These are phyloP conservation scores for Hymenoscyphus repandus DNA, from an alignment of 2,329 filamentous ascomycete genomes.

Conservation along the genomic window DNA sequence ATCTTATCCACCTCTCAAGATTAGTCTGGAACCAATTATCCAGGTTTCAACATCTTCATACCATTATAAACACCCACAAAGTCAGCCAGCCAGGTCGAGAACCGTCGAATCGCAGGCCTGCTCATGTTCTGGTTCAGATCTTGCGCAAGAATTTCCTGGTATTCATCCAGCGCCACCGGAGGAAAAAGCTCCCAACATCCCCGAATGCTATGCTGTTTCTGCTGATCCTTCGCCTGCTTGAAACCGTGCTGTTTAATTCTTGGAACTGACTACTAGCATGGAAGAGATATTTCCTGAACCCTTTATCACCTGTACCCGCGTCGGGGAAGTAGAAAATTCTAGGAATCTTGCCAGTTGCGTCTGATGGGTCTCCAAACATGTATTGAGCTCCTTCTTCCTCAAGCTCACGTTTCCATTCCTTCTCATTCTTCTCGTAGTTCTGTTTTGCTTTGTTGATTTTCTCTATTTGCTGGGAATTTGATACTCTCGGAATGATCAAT, in stretches of 20 bases:
- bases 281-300: background rate
- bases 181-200: too few relatives aligned
- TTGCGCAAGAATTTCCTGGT: background rate
- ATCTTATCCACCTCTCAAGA: background rate
- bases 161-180: background rate
- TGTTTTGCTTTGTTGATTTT: background rate
- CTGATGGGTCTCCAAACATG: background rate
- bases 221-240: background rate
- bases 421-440: background rate
- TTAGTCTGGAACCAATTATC: background rate
- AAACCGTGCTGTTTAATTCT: background rate
- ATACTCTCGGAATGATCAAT: background rate
- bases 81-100: background rate
- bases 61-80: background rate
- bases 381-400: background rate
- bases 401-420: background rate
- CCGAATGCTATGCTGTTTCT: too few relatives aligned
- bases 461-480: background rate
- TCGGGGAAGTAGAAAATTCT: constrained; percentile 3
- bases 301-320: background rate
- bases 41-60: background rate
- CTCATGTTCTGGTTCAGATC: background rate
- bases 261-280: background rate
- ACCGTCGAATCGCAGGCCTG: background rate
- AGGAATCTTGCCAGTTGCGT: background rate